Evolutionary conservation across 768 basidiomycete genomes (phyloP).

Genomic region (Pleurotus citrinopileatus): DNA sequence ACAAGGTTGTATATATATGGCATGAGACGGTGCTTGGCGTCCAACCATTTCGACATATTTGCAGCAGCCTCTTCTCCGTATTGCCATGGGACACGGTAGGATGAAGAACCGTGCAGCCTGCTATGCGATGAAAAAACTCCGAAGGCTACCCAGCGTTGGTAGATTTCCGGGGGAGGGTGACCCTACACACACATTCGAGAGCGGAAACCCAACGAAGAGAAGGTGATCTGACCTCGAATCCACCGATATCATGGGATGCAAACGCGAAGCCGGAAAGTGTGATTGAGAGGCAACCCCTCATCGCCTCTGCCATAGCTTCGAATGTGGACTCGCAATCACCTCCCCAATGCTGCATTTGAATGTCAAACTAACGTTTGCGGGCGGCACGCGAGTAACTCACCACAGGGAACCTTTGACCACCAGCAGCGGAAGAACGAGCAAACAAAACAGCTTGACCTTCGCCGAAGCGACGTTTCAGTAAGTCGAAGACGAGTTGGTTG

Average conservation of each 20-base stretch:
- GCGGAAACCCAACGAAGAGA: background rate
- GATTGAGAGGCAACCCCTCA: constrained; percentile 64
- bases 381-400: background rate
- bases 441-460: constrained; percentile 67
- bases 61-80: constrained; percentile 69
- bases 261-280: constrained; percentile 69
- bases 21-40: constrained; percentile 69
- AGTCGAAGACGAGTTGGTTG: constrained; percentile 66
- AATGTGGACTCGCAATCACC: constrained; percentile 77
- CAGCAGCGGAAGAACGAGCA: constrained; percentile 64
- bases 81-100: constrained; percentile 77
- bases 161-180: constrained; percentile 64
- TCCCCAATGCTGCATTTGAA: constrained; percentile 49
- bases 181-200: constrained; percentile 34
- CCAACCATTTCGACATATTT: constrained; percentile 58
- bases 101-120: constrained; percentile 67
- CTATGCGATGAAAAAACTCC: constrained; percentile 77
- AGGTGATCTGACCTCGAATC: constrained; percentile 53
- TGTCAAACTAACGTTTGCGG: no score
- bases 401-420: constrained; percentile 45
- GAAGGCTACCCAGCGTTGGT: constrained; percentile 76
- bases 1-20: constrained; percentile 66
- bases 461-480: constrained; percentile 58
- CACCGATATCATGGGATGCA: constrained; percentile 75
- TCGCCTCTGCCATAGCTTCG: constrained; percentile 76